Conservation (phyloP, 257 asterid species). For the Solanum rostratum region DNA sequence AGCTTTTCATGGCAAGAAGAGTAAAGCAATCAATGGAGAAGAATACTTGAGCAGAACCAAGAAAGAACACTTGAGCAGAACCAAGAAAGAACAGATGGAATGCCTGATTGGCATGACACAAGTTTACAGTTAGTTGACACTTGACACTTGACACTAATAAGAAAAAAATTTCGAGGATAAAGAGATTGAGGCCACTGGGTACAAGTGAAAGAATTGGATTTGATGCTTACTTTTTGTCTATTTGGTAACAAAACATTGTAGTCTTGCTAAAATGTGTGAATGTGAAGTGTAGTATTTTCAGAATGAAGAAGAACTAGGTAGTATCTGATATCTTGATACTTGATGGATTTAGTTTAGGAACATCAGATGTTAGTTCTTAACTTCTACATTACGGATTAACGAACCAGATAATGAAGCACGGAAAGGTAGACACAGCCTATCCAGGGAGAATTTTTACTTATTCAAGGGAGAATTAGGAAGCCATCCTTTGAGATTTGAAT, state of each 20-base stretch:
- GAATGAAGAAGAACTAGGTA: background rate
- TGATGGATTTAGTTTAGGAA: background rate
- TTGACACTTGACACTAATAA: background rate
- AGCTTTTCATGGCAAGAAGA: background rate
- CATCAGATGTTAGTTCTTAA: background rate
- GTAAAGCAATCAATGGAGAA: background rate
- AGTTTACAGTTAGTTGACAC: background rate
- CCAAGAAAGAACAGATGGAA: background rate
- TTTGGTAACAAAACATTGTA: too few relatives aligned
- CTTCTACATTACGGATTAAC: background rate
- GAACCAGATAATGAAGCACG: background rate
- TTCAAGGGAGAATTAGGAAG: background rate
- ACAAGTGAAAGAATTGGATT: background rate
- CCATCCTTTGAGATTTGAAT: background rate
- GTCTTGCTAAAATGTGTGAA: too few relatives aligned
- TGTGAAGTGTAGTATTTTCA: background rate
- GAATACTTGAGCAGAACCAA: background rate
- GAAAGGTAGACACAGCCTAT: background rate
- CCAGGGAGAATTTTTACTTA: background rate
- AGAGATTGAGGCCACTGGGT: background rate
- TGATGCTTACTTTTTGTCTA: background rate
- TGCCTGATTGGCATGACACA: constrained; percentile 6
- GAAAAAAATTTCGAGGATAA: background rate
- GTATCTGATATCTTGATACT: background rate
- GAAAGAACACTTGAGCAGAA: background rate